Conservation (phyloP, 2,329 filamentous ascomycete species). For the Fusarium caatingaense region DNA sequence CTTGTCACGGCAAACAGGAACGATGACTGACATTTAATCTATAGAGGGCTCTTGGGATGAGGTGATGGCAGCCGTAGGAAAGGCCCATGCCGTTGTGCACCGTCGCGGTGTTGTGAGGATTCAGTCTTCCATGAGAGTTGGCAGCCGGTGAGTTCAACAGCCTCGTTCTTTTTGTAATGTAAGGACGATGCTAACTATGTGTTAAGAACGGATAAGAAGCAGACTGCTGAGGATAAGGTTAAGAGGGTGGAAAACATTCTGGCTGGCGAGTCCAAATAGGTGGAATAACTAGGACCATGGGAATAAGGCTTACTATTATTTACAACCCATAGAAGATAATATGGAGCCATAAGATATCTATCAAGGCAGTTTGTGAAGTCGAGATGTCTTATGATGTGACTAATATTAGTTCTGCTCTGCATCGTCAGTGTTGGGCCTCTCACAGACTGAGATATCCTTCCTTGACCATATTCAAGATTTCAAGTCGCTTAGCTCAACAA, state of each 20-base stretch:
- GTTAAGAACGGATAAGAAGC: conserved; percentile 82
- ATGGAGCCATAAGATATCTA: too few species aligned
- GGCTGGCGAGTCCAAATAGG: conserved; percentile 40
- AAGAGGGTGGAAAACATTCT: conserved; percentile 66
- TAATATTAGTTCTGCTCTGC: neutral
- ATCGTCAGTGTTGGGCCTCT: neutral
- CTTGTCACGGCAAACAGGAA: neutral
- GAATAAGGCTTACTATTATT: neutral
- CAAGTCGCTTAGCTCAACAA: neutral
- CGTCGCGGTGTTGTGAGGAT: conserved; percentile 81
- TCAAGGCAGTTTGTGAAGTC: neutral
- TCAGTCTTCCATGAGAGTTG: conserved; percentile 88
- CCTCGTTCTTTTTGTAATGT: neutral
- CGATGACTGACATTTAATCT: neutral
- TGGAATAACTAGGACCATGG: too few species aligned
- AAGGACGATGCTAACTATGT: neutral
- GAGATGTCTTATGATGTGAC: too few species aligned
- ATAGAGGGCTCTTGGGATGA: conserved; percentile 91
- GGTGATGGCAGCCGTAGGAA: conserved; percentile 86
- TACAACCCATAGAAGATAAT: neutral
- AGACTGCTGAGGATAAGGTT: conserved; percentile 85
- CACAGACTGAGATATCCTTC: neutral
- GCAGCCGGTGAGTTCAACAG: conserved; percentile 71
- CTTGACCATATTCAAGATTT: neutral
- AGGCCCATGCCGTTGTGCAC: conserved; percentile 84